These are phyloP conservation scores for Teunomyces funiuensis DNA, from an alignment of 805 yeast genomes.

Conservation along the genomic window DNA sequence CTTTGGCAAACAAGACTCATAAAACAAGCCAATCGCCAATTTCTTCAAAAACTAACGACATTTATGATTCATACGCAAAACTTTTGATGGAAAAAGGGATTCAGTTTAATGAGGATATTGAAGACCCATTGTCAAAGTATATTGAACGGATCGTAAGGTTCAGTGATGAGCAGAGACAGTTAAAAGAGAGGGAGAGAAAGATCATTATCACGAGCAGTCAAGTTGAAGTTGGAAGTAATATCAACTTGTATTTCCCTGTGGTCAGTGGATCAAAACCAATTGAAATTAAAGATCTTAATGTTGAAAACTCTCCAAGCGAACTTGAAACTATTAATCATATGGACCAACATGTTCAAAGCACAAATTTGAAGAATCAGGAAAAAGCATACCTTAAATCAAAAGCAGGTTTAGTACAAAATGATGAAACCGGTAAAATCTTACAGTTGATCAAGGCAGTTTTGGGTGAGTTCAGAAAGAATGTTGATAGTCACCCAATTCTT, in stretches of 20 bases:
- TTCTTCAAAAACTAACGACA: conserved; percentile 1
- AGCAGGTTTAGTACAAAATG: neutral
- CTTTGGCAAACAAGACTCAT: neutral
- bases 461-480: conserved; percentile 4
- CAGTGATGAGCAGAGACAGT: conserved; percentile 16
- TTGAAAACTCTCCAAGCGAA: conserved; percentile 9
- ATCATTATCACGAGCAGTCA: conserved; percentile 8
- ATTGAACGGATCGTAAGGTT: conserved; percentile 17
- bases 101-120: conserved; percentile 5
- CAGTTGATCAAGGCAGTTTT: conserved; percentile 1
- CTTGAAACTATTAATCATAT: conserved; percentile 6
- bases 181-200: conserved; percentile 16
- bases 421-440: neutral
- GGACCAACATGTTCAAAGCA: conserved; percentile 11
- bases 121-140: conserved; percentile 14
- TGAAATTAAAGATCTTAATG: conserved; percentile 9
- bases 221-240: no score
- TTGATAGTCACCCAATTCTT: conserved; percentile 10
- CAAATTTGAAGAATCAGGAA: conserved; percentile 15
- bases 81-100: conserved; percentile 12
- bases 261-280: neutral
- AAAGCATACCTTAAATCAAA: conserved; percentile 14
- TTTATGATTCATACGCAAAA: conserved; percentile 10
- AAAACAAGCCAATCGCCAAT: neutral
- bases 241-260: conserved; percentile 3